Evolutionary conservation across 306 rosid species (phyloP), one percentile per base, ranked within the genome.

Genomic region (Acmispon strigosus): DNA sequence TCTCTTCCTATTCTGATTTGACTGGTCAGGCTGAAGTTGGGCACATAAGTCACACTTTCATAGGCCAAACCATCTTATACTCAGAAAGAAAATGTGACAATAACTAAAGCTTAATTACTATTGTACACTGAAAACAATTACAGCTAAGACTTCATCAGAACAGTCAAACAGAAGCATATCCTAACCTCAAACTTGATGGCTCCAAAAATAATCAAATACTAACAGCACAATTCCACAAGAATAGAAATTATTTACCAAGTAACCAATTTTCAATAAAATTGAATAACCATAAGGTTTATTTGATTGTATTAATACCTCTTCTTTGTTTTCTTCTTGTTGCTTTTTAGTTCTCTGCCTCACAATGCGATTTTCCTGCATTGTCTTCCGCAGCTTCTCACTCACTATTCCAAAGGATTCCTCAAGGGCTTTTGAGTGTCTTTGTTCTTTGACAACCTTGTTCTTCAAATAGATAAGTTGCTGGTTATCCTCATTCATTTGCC

Each of bases 401-500:
- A 84, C 80, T 20, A 59, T 44, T 12, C 68, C 89, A 34, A 84
- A 78, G 19, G 87, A 77, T 69, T 87, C 89, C 69, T 87, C 79
- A 4, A 82, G 77, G 48, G 84, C 76, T 64, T 82, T 87, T 0
- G 80, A 44, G 11, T 80, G 73, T 15, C 10, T 82, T 20, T 73
- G 13, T 39, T 65, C 87, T 70, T 64, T 84, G 22, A 34, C 87
- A 64, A 66, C 77, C 77, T 58, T 82, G 84, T 82, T 29, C 84
- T 84, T 87, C 10, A 82, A 72, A 76, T 75, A 87, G 32, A 56
- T 17, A 62, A 87, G 89, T 17, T 74, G 84, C 69, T 87, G 89
- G 74, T 87, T 87, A 75, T 92, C 96, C 80, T 89, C 98, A 20
- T 78, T 89, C 98, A 92, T 92, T 76, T 92, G 89, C 64, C 84